phyloP scores from a whole-genome alignment of 2,329 filamentous ascomycete genomes.

The Corniculantispora saksenae region DNA sequence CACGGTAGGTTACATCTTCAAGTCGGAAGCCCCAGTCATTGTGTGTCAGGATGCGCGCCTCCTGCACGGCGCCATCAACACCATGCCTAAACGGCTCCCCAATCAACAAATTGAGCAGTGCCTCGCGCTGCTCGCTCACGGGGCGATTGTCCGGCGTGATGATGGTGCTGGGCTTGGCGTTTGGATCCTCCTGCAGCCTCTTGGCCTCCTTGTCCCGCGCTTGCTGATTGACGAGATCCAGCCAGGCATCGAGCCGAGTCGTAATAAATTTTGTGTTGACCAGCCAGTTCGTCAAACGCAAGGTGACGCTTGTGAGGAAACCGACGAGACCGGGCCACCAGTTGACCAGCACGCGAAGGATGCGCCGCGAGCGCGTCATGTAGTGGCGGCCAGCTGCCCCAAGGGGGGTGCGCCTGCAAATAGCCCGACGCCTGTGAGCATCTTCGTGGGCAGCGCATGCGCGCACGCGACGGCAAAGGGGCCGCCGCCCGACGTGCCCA shows the following conservation, averaged over 20 bases:
- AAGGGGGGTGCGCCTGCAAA: conserved; percentile 38
- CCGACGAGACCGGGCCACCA: conserved; percentile 29
- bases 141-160: conserved; percentile 11
- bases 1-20: conserved; percentile 29
- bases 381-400: conserved; percentile 34
- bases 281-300: conserved; percentile 26
- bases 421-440: conserved; percentile 38
- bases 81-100: conserved; percentile 34
- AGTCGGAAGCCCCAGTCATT: conserved; percentile 33
- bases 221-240: conserved; percentile 24
- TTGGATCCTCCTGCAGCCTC: conserved; percentile 8
- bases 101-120: conserved; percentile 32
- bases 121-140: conserved; percentile 26
- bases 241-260: conserved; percentile 27
- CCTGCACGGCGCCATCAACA: conserved; percentile 27
- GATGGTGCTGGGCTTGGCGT: conserved; percentile 11
- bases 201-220: conserved; percentile 20
- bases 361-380: conserved; percentile 29
- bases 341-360: conserved; percentile 23
- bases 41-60: conserved; percentile 32
- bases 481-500: conserved; percentile 38
- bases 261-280: conserved; percentile 22
- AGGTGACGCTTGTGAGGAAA: conserved; percentile 21
- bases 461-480: conserved; percentile 40
- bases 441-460: conserved; percentile 29